These are phyloP conservation scores for Vicia faba DNA, from an alignment of 306 rosid species.

Conservation along the genomic window DNA sequence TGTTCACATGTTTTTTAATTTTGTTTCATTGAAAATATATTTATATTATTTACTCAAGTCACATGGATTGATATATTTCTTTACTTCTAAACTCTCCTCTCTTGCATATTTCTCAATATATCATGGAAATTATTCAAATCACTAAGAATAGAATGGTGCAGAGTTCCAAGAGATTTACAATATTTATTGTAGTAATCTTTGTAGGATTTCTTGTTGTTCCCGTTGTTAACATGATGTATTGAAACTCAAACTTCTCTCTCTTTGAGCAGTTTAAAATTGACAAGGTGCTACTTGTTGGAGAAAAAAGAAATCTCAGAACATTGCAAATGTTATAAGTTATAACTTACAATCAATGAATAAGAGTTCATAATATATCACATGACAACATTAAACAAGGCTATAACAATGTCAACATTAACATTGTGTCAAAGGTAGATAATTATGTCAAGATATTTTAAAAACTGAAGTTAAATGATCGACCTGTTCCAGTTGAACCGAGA, in stretches of 20 bases:
- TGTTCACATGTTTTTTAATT: background rate
- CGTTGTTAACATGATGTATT: too few relatives aligned
- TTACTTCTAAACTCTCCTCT: background rate
- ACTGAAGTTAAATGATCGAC: background rate
- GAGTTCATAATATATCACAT: constrained; percentile 10
- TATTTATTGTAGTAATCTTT: background rate
- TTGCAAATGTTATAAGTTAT: too few relatives aligned
- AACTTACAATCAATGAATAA: constrained; percentile 9
- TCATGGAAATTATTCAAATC: constrained; percentile 11
- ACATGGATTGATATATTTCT: too few relatives aligned
- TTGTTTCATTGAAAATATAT: too few relatives aligned
- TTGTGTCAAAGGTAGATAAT: background rate
- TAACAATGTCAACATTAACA: background rate
- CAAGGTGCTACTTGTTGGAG: background rate
- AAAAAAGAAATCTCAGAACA: background rate
- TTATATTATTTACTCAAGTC: too few relatives aligned
- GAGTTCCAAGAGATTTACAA: constrained; percentile 18
- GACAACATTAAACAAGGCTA: background rate
- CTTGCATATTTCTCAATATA: background rate
- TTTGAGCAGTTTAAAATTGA: background rate
- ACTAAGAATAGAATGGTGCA: background rate
- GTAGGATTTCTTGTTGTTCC: background rate
- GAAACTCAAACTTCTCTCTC: constrained; percentile 16
- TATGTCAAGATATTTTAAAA: background rate
- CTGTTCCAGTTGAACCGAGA: too few relatives aligned